phyloP scores from a whole-genome alignment of 768 basidiomycete genomes.

The Agrocybe pediades region DNA sequence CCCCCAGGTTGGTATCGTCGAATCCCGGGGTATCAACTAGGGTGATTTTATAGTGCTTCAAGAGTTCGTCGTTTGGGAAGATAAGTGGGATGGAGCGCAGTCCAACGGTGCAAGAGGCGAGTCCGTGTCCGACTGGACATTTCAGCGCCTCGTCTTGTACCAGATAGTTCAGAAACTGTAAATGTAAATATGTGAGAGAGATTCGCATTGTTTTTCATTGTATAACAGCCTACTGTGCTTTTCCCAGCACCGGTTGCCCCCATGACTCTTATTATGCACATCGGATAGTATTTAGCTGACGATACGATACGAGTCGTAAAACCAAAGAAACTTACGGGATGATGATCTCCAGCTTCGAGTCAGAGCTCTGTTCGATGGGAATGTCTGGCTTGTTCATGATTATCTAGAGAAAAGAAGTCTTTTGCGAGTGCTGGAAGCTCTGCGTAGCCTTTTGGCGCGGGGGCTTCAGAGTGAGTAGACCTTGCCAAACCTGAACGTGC shows the following conservation, averaged over 20 bases:
- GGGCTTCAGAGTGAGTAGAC: no score
- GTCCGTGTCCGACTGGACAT: constrained; percentile 8
- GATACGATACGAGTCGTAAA: no score
- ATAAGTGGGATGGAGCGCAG: constrained; percentile 16
- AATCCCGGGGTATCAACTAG: constrained; percentile 31
- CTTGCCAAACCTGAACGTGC: no score
- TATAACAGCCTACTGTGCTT: constrained; percentile 15
- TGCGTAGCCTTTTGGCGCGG: no score
- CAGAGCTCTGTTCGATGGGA: no score
- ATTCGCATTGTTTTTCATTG: not conserved
- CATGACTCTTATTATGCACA: no score
- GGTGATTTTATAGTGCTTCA: constrained; percentile 14
- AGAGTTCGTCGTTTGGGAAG: constrained; percentile 15
- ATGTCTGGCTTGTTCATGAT: no score
- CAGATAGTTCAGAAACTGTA: constrained; percentile 14
- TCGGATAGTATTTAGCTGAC: no score
- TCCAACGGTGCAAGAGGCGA: constrained; percentile 14
- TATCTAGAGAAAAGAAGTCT: no score
- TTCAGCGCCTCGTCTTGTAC: not conserved
- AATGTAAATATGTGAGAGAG: not conserved
- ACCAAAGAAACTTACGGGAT: no score
- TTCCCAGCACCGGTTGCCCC: constrained; percentile 21
- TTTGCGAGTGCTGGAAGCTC: no score
- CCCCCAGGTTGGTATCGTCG: constrained; percentile 23
- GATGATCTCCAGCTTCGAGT: no score